Evolutionary conservation across 2,329 filamentous ascomycete species (phyloP).

Genomic region (Fusarium ambrosium): DNA sequence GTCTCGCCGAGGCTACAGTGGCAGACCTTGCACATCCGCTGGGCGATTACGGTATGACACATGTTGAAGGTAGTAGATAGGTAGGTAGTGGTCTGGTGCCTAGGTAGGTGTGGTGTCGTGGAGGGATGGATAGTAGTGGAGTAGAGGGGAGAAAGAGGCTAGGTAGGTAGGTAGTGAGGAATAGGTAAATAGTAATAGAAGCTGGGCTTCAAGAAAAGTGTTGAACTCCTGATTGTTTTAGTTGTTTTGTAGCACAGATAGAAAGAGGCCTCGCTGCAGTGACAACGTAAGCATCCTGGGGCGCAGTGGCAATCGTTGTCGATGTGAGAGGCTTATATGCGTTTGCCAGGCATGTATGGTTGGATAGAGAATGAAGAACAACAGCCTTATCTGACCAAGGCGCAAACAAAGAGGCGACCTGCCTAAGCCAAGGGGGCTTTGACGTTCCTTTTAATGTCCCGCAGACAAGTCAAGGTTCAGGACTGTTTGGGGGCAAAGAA

Average conservation of each 20-base stretch:
- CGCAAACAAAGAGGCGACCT: conserved; percentile 12
- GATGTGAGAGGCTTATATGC: conserved; percentile 37
- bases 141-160: background rate
- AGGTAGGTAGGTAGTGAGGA: background rate
- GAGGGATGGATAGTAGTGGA: background rate
- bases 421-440: conserved; percentile 13
- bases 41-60: conserved; percentile 49
- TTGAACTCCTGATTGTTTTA: conserved; percentile 36
- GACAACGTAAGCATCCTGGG: conserved; percentile 40
- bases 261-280: conserved; percentile 38
- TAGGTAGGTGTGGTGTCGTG: background rate
- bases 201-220: conserved; percentile 21
- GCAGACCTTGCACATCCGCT: conserved; percentile 49
- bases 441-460: conserved; percentile 33
- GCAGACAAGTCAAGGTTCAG: conserved; percentile 27
- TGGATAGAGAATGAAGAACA: conserved; percentile 6
- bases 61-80: conserved; percentile 35
- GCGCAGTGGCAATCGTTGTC: conserved; percentile 33
- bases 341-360: conserved; percentile 27
- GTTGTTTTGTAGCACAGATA: conserved; percentile 33
- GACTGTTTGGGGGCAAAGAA: conserved; percentile 11
- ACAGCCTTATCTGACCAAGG: conserved; percentile 35
- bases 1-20: conserved; percentile 46
- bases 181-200: background rate
- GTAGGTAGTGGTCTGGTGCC: background rate